A percentile compares a stretch with the other conserved stretches of the same genome.
phyloP scores from a whole-genome alignment of 768 basidiomycete species.

The Boletus coccyginus region DNA sequence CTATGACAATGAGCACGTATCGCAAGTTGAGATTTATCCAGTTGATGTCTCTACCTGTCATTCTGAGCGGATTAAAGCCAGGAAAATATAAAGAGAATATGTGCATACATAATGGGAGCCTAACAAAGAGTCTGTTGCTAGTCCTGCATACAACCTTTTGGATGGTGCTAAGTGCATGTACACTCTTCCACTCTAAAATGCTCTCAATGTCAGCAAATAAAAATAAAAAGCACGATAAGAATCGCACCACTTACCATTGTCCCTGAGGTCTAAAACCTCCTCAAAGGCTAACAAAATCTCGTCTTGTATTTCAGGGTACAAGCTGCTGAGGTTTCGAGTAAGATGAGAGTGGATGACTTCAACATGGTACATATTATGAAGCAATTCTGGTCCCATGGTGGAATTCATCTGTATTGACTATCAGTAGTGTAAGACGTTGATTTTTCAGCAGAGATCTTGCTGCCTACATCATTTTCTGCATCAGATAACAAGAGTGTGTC shows the following conservation, averaged over 20 bases:
- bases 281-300: conserved; percentile 40
- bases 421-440: background rate
- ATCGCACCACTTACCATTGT: conserved; percentile 8
- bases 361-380: conserved; percentile 31
- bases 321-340: conserved; percentile 32
- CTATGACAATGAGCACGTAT: too few relatives aligned
- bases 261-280: conserved; percentile 32
- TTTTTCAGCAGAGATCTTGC: background rate
- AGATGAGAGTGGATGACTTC: conserved; percentile 29
- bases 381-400: conserved; percentile 36
- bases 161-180: conserved; percentile 28
- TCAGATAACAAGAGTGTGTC: conserved; percentile 36
- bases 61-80: too few relatives aligned
- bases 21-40: too few relatives aligned
- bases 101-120: conserved; percentile 29
- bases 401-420: conserved; percentile 39
- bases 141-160: conserved; percentile 12
- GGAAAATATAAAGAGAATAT: too few relatives aligned
- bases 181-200: conserved; percentile 38
- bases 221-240: background rate
- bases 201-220: background rate
- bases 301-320: conserved; percentile 24
- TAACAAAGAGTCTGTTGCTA: conserved; percentile 47
- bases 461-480: conserved; percentile 29
- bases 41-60: too few relatives aligned